Conservation (phyloP, 176 grass and related monocot genomes). For the Avena insularis region DNA sequence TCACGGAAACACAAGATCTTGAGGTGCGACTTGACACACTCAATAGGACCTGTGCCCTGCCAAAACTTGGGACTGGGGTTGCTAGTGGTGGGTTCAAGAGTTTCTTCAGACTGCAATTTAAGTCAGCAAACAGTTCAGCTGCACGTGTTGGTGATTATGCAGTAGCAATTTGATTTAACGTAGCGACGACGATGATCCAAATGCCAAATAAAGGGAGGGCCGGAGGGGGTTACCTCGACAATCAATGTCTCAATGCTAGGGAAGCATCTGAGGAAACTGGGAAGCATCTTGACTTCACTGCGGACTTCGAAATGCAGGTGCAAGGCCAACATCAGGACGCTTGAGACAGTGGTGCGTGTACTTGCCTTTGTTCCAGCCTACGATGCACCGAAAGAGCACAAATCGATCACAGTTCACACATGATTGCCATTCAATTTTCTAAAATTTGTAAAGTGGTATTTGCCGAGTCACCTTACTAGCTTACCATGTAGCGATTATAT, state of each 20-base stretch:
- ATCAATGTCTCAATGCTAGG: constrained; percentile 15
- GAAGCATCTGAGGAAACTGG: constrained; percentile 40
- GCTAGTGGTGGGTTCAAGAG: background rate
- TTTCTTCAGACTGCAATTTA: background rate
- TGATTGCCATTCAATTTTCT: background rate
- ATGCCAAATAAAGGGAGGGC: too few species aligned
- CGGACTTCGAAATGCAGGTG: background rate
- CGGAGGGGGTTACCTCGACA: constrained; percentile 9
- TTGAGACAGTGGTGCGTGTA: background rate
- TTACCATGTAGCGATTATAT: too few species aligned
- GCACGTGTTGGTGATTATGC: background rate
- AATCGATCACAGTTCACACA: background rate
- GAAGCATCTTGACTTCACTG: constrained; percentile 20
- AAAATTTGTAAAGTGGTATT: too few species aligned
- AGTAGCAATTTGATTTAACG: background rate
- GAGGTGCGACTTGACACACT: background rate
- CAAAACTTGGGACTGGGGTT: background rate
- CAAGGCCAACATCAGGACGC: constrained; percentile 16
- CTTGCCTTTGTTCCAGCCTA: constrained; percentile 10
- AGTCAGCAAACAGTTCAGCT: background rate
- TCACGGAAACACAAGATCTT: background rate
- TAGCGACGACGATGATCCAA: too few species aligned
- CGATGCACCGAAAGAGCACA: background rate
- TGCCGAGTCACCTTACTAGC: too few species aligned
- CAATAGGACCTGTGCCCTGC: background rate